A percentile compares a stretch with the other conserved stretches of the same genome.
phyloP scores from a whole-genome alignment of 208 protist species.

The Wallacemonas collosoma region DNA sequence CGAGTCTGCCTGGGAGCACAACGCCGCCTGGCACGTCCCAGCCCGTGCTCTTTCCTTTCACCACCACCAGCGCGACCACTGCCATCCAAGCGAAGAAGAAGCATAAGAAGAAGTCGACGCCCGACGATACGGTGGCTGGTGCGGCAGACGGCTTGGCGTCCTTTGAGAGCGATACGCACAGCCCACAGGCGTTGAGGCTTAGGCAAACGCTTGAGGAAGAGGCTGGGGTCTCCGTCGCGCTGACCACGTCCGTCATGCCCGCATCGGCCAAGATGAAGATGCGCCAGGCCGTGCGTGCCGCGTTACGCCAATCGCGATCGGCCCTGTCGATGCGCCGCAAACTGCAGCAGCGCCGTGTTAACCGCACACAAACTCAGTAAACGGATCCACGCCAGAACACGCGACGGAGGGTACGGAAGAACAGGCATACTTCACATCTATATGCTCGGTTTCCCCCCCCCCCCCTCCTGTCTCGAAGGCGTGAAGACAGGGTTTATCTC shows the following conservation, averaged over 20 bases:
- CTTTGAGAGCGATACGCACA: background rate
- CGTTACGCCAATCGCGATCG: constrained; percentile 1
- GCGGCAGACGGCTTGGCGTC: background rate
- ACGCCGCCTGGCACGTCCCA: background rate
- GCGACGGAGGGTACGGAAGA: no score
- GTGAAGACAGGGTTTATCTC: no score
- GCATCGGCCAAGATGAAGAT: constrained; percentile 18
- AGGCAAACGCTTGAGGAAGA: constrained; percentile 8
- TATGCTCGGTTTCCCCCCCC: no score
- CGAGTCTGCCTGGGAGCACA: no score
- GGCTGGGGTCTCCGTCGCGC: constrained; percentile 5
- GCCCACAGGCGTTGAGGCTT: background rate
- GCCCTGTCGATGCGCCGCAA: background rate
- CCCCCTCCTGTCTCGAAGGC: no score
- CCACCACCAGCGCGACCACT: background rate
- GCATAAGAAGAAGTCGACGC: no score
- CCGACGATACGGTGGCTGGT: no score
- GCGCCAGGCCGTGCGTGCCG: constrained; percentile 6
- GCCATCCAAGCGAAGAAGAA: no score
- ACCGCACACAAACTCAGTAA: background rate
- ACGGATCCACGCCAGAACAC: no score
- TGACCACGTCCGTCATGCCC: constrained; percentile 18
- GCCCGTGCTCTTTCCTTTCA: constrained; percentile 11
- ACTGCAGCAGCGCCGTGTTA: background rate
- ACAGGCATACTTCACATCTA: no score